These are phyloP conservation scores for Seminavis robusta DNA, from an alignment of 108 stramenopile species.

Conservation along the genomic window DNA sequence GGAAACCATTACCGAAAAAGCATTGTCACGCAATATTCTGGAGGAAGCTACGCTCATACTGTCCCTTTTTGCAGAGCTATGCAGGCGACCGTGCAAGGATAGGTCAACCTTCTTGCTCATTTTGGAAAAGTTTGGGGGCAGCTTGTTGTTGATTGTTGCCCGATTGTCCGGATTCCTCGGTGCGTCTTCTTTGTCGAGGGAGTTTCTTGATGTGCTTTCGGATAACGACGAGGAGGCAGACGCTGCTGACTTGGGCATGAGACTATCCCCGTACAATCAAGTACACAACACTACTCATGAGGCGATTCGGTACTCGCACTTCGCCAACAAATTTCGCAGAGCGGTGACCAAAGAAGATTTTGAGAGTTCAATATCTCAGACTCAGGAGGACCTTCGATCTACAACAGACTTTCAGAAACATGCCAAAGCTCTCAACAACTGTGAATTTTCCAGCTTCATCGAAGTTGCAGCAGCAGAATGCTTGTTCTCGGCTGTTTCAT, in stretches of 20 bases:
- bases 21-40: conserved; percentile 8
- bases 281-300: conserved; percentile 60
- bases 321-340: conserved; percentile 44
- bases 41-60: conserved; percentile 23
- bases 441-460: conserved; percentile 38
- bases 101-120: too few relatives aligned
- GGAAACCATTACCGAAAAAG: too few relatives aligned
- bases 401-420: conserved; percentile 9
- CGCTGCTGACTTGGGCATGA: too few relatives aligned
- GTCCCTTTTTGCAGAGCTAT: conserved; percentile 20
- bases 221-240: too few relatives aligned
- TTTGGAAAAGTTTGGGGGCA: too few relatives aligned
- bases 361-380: conserved; percentile 28
- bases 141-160: too few relatives aligned
- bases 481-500: conserved; percentile 40
- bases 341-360: conserved; percentile 50
- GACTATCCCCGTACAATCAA: too few relatives aligned
- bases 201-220: too few relatives aligned
- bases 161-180: too few relatives aligned
- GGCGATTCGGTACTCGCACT: conserved; percentile 57
- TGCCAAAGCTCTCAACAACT: conserved; percentile 9
- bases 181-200: too few relatives aligned
- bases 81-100: too few relatives aligned
- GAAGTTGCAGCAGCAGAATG: conserved; percentile 44
- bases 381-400: too few relatives aligned